Evolutionary conservation across 805 yeast genomes (phyloP), one percentile per base, ranked within the genome.

Genomic region (Blastobotrys chiropterorum): DNA sequence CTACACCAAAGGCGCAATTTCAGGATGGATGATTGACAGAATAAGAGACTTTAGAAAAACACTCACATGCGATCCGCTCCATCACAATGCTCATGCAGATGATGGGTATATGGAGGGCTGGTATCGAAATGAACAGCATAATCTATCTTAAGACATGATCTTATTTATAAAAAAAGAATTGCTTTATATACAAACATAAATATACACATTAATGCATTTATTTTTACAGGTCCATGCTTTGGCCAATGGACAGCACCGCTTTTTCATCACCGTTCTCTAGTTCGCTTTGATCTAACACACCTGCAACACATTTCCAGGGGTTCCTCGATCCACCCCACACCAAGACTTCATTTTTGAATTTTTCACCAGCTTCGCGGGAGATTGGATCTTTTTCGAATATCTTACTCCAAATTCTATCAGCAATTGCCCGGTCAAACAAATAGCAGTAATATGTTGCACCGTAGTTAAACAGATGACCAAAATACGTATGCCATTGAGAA

Each of bases 381-480:
- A 85, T 75, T 1, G 97, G 96, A 63, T 90, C 80, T 3, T 74
- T 60, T 2, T 68, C 72, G 65, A 94, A 94, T 40, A 92, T 70
- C 46, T 79, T 81, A 8, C 77, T 74, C 90, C 96, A 94, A 1
- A 92, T 78, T 62, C 82, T 82, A 21, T 89, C 80, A 0, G 98
- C 97, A 56, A 94, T 86, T 4, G 96, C 97, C 40, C 97, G 72
- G 68, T 94, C 99, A 51, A 94, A 77, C 48, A 94, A 68, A 65
- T 94, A 94, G 30, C 96, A 86, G 69, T 94, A 94, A 64, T 94
- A 94, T 0, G 90, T 86, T 0, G 97, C 87, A 1, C 98, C 98
- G 63, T 94, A 94, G 0, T 96, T 89, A 59, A 85, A 86, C 41
- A 94, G 70, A 64, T 94, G 99, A 1, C 97, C 95, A 68, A 94